phyloP scores from a whole-genome alignment of 2,329 filamentous ascomycete species.

The Trichoderma afroharzianum region DNA sequence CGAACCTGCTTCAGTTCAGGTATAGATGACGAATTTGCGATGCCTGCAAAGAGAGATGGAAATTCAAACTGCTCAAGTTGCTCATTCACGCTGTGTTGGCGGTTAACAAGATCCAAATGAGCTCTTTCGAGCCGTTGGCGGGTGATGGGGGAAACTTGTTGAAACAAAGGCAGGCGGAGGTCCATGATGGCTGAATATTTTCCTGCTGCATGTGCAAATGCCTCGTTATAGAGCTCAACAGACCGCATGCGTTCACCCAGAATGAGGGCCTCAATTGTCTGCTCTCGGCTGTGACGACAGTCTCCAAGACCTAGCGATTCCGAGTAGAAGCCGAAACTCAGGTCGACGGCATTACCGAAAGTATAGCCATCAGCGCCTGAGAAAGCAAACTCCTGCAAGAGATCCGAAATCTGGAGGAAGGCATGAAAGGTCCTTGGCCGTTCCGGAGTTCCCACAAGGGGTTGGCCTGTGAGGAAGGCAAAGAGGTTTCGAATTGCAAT shows the following conservation, averaged over 20 bases:
- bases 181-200: conserved; percentile 72
- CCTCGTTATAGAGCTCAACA: conserved; percentile 80
- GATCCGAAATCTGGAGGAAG: conserved; percentile 50
- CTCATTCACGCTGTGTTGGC: conserved; percentile 65
- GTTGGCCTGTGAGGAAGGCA: conserved; percentile 61
- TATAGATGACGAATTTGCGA: conserved; percentile 77
- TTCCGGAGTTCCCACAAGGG: conserved; percentile 55
- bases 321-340: conserved; percentile 70
- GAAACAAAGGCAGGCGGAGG: conserved; percentile 65
- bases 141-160: conserved; percentile 66
- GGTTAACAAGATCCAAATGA: conserved; percentile 71
- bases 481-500: conserved; percentile 62
- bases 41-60: conserved; percentile 81
- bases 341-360: conserved; percentile 57
- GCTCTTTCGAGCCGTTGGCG: conserved; percentile 78
- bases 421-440: conserved; percentile 52
- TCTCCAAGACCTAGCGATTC: conserved; percentile 75
- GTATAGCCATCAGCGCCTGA: conserved; percentile 53
- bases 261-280: conserved; percentile 85
- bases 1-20: conserved; percentile 72
- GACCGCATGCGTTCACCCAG: conserved; percentile 84
- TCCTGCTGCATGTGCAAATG: conserved; percentile 85
- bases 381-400: conserved; percentile 57
- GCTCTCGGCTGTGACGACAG: conserved; percentile 76
- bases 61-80: conserved; percentile 89